Base-by-base conservation (phyloP, 305 asterid species). In the Withania somnifera region DNA sequence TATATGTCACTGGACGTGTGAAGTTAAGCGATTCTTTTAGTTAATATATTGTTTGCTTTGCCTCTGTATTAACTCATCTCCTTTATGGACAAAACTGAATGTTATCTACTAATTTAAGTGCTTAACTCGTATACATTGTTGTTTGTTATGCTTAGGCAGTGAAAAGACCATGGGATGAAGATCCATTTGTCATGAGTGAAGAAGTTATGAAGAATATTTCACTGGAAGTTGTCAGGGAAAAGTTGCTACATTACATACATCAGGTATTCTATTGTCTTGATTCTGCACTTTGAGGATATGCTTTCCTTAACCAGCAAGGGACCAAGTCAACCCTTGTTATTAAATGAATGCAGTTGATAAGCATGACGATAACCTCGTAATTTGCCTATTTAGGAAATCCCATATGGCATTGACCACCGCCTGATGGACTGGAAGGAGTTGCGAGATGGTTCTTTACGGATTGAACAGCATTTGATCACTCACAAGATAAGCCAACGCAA, bases 391-490 rank as follows among this genome's bases (percentile, higher is more conserved):
- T 77, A 96, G 99, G 99, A 96, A 92, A 88, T 96, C 68, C 99
- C 99, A 1, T 96, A 96, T 82, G 92, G 87, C 83, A 90, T 96
- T 80, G 98, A 94, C 77, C 99, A 94, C 82, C 95, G 98, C 4
- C 88, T 94, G 91, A 88, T 94, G 88, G 90, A 92, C 85, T 96
- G 99, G 98, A 93, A 90, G 90, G 98, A 96, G 90, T 86, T 93
- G 24, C 85, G 88, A 68, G 98, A 96, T 69, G 98, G 99, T 22
- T 96, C 99, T 82, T 85, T 96, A 78, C 87, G 98, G 84, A 94
- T 96, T 66, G 99, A 94, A 93, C 99, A 96, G 75, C 99, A 96
- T 88, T 92, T 96, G 82, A 88, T 96, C 90, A 96, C 99, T 67
- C 90, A 80, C 87, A 96, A 96, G 91, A 79, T 91, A 50, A 96